A percentile compares a stretch with the other conserved stretches of the same genome.
Conservation (phyloP, 2,329 filamentous ascomycete genomes). For the Apiospora arundinis region DNA sequence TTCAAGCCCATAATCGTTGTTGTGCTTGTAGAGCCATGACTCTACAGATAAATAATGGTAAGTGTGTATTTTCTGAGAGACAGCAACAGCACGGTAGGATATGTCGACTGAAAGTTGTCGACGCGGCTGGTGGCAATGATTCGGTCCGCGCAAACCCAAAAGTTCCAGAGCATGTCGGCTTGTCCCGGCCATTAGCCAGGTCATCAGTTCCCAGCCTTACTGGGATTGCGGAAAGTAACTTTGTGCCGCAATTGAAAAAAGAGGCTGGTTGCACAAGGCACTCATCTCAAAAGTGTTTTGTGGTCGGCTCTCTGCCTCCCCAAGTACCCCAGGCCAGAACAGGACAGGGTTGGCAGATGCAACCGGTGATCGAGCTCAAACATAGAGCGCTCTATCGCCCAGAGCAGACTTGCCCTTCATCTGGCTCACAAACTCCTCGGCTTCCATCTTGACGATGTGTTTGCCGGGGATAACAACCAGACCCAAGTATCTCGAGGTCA, state of each 20-base stretch:
- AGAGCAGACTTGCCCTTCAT: slow-evolving; percentile 34
- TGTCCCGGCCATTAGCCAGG: not conserved
- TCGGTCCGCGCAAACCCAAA: slow-evolving; percentile 7
- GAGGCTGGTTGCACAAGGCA: not conserved
- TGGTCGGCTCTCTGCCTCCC: not conserved
- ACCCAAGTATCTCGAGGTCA: slow-evolving; percentile 87
- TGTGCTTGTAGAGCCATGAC: not conserved
- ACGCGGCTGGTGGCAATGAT: not conserved
- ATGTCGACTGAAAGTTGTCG: not conserved
- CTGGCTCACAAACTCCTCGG: slow-evolving; percentile 76
- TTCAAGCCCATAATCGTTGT: not conserved
- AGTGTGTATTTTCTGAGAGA: not conserved
- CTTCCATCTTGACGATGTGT: slow-evolving; percentile 85
- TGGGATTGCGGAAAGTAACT: not conserved
- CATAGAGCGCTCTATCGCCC: not conserved
- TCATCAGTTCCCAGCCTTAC: not conserved
- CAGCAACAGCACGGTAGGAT: not conserved
- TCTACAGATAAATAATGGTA: not conserved
- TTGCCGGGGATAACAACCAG: slow-evolving; percentile 88
- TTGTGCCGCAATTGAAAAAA: not conserved
- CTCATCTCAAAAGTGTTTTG: not conserved
- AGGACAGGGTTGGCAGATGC: not conserved
- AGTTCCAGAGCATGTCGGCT: not conserved
- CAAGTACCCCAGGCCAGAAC: not conserved
- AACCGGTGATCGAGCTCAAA: not conserved